Conservation (phyloP, 805 yeast species). For the Phaffomyces opuntiae region DNA sequence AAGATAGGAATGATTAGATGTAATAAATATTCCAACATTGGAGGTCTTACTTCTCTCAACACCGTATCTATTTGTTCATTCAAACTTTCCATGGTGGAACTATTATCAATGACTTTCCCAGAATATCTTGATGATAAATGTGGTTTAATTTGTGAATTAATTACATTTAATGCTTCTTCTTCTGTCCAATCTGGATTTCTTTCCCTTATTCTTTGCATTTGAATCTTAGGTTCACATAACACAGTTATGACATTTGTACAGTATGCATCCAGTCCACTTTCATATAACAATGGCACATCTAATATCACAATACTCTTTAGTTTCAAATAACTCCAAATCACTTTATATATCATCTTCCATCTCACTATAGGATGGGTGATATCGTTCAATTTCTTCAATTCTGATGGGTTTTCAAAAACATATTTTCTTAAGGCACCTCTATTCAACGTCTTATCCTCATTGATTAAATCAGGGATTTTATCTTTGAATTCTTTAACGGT, state of each 20-base stretch:
- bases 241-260: slow-evolving; percentile 74
- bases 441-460: slow-evolving; percentile 38
- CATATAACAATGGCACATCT: slow-evolving; percentile 90
- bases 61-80: slow-evolving; percentile 35
- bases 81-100: slow-evolving; percentile 37
- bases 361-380: slow-evolving; percentile 86
- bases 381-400: slow-evolving; percentile 53
- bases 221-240: slow-evolving; percentile 49
- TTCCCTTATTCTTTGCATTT: slow-evolving; percentile 51
- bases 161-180: slow-evolving; percentile 67
- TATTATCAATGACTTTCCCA: slow-evolving; percentile 65
- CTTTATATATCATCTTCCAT: slow-evolving; percentile 49
- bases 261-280: slow-evolving; percentile 57
- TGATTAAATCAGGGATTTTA: slow-evolving; percentile 43
- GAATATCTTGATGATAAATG: slow-evolving; percentile 50
- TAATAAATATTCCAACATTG: slow-evolving; percentile 6
- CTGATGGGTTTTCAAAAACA: slow-evolving; percentile 64
- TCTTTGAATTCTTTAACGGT: slow-evolving; percentile 56
- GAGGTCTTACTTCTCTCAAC: slow-evolving; percentile 6
- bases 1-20: slow-evolving; percentile 4
- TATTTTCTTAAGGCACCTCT: slow-evolving; percentile 69
- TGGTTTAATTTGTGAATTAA: slow-evolving; percentile 68
- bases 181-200: slow-evolving; percentile 62
- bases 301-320: slow-evolving; percentile 59
- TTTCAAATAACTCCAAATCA: slow-evolving; percentile 49